A percentile compares a stretch with the other conserved stretches of the same genome.
phyloP scores from a whole-genome alignment of 139 green algal species.

The Deuterostichococcus epilithicus region DNA sequence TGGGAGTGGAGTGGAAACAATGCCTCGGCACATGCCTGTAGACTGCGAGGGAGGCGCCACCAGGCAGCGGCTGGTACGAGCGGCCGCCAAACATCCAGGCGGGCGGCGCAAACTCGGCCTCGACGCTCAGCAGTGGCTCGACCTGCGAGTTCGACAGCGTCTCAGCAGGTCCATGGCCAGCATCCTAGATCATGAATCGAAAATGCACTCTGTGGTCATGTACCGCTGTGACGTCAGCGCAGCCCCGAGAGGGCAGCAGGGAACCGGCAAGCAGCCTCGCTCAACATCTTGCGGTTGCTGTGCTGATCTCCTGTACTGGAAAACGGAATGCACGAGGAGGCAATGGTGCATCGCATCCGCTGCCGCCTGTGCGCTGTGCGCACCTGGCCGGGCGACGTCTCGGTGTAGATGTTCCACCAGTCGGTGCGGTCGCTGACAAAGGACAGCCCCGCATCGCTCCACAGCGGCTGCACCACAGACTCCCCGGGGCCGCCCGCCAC shows the following conservation, averaged over 20 bases:
- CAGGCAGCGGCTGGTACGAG: constrained; percentile 34
- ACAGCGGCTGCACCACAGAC: constrained; percentile 52
- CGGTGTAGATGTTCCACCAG: constrained; percentile 64
- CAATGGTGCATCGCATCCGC: background rate
- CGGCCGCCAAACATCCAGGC: constrained; percentile 59
- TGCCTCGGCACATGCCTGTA: background rate
- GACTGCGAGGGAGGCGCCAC: constrained; percentile 2
- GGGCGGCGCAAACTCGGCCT: constrained; percentile 57
- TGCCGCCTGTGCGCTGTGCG: background rate
- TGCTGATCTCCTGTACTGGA: background rate
- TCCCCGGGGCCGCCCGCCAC: constrained; percentile 41
- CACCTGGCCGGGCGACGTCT: constrained; percentile 22
- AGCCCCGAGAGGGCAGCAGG: background rate
- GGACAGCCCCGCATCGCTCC: constrained; percentile 44
- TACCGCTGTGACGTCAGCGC: too few species aligned
- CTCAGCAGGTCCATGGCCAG: too few species aligned
- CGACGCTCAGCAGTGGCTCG: constrained; percentile 25
- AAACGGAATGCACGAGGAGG: background rate
- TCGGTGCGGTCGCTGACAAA: constrained; percentile 50
- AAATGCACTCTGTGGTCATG: too few species aligned
- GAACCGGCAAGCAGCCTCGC: too few species aligned
- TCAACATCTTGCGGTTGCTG: too few species aligned
- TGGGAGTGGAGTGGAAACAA: too few species aligned
- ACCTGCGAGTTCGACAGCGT: too few species aligned
- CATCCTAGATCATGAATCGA: too few species aligned